These are phyloP conservation scores for Aspergillus pseudoviridinutans DNA, from an alignment of 2,329 filamentous ascomycete species.

Conservation along the genomic window DNA sequence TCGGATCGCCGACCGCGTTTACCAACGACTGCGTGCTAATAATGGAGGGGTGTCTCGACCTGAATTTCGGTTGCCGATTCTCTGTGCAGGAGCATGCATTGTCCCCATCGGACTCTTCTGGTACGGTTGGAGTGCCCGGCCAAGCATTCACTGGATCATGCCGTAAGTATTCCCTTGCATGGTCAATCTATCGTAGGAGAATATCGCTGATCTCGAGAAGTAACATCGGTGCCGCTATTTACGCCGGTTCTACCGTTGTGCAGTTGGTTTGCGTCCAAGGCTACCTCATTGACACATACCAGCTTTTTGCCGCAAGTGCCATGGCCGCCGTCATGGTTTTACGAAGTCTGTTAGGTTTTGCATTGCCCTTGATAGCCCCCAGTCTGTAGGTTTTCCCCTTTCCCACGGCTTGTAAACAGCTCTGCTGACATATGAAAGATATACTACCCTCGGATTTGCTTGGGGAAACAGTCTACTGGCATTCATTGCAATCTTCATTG, in stretches of 20 bases:
- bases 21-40: constrained; percentile 40
- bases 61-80: constrained; percentile 60
- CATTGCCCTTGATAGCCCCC: constrained; percentile 4
- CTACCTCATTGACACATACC: constrained; percentile 38
- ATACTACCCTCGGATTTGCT: constrained; percentile 18
- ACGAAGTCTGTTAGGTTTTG: constrained; percentile 11
- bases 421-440: neutral
- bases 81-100: constrained; percentile 50
- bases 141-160: constrained; percentile 49
- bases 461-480: constrained; percentile 36
- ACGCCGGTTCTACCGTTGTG: constrained; percentile 44
- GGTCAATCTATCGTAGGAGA: neutral
- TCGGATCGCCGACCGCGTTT: constrained; percentile 47
- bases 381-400: constrained; percentile 1
- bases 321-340: constrained; percentile 29
- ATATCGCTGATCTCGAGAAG: neutral
- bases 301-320: constrained; percentile 34
- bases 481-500: constrained; percentile 31
- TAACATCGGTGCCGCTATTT: constrained; percentile 49
- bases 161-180: constrained; percentile 22
- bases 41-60: constrained; percentile 44
- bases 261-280: constrained; percentile 41
- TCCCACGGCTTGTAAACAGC: neutral
- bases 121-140: constrained; percentile 55
- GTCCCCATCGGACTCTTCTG: constrained; percentile 52